A percentile compares a stretch with the other conserved stretches of the same genome.
phyloP scores from a whole-genome alignment of 1,284 basidiomycete genomes.

The Ganoderma meredithae region DNA sequence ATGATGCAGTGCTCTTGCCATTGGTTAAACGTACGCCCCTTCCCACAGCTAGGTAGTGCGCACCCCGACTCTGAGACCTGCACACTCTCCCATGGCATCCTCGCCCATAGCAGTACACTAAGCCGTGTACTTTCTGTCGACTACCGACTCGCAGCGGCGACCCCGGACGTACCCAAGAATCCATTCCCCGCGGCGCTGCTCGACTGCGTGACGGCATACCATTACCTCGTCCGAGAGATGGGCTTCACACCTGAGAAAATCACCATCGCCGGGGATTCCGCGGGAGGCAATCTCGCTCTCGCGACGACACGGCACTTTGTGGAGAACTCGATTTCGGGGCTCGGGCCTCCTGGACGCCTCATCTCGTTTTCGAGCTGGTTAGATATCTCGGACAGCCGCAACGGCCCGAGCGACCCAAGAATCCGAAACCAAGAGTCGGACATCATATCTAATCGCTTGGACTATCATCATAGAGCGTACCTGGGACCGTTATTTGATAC shows the following conservation, averaged over 20 bases:
- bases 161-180: conserved; percentile 36
- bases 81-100: conserved; percentile 32
- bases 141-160: conserved; percentile 35
- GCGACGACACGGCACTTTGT: conserved; percentile 59
- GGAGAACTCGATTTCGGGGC: conserved; percentile 21
- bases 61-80: conserved; percentile 22
- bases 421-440: conserved; percentile 29
- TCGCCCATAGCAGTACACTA: conserved; percentile 28
- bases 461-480: conserved; percentile 31
- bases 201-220: conserved; percentile 49
- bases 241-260: conserved; percentile 51
- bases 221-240: conserved; percentile 47
- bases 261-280: conserved; percentile 73
- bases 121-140: conserved; percentile 47
- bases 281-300: conserved; percentile 75
- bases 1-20: not conserved
- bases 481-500: conserved; percentile 32
- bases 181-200: conserved; percentile 55
- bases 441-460: conserved; percentile 20
- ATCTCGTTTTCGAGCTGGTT: conserved; percentile 50
- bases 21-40: not conserved
- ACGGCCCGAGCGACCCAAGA: conserved; percentile 28
- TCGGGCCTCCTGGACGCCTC: conserved; percentile 45
- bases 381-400: conserved; percentile 43
- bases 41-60: conserved; percentile 26